Evolutionary conservation across 495 filamentous ascomycete genomes (phyloP).

Genomic region (Penicillium lividum): DNA sequence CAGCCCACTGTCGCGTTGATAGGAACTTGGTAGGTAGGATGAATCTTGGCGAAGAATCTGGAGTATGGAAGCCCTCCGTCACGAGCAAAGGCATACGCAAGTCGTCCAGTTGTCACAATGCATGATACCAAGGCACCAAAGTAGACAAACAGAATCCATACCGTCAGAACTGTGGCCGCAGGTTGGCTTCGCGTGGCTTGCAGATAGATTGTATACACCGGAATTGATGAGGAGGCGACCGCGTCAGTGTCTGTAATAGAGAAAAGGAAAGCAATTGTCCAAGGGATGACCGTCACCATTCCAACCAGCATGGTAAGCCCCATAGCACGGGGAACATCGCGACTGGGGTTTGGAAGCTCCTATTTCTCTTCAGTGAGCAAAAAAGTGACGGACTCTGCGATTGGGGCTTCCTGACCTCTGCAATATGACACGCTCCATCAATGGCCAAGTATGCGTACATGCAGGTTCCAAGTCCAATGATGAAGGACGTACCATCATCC

Average conservation of each 20-base stretch:
- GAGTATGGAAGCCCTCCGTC: slow-evolving; percentile 25
- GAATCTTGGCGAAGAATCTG: slow-evolving; percentile 3
- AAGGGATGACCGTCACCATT: slow-evolving; percentile 25
- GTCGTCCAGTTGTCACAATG: slow-evolving; percentile 19
- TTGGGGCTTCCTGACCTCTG: too few species aligned
- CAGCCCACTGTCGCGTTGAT: slow-evolving; percentile 14
- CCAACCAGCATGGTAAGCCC: slow-evolving; percentile 22
- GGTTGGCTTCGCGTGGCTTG: slow-evolving; percentile 25
- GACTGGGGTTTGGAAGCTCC: too few species aligned
- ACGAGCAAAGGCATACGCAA: slow-evolving; percentile 13
- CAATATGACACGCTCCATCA: slow-evolving; percentile 29
- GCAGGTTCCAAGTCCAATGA: slow-evolving; percentile 24
- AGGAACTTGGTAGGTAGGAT: slow-evolving; percentile 10
- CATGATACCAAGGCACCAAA: slow-evolving; percentile 7
- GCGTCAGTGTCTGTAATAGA: slow-evolving; percentile 28
- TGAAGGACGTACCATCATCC: slow-evolving; percentile 30
- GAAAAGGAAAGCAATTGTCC: slow-evolving; percentile 33
- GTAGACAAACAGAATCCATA: slow-evolving; percentile 21
- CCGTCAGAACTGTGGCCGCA: slow-evolving; percentile 18
- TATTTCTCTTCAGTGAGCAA: too few species aligned
- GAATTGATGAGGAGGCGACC: slow-evolving; percentile 24
- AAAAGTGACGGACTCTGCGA: too few species aligned
- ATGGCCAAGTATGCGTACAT: slow-evolving; percentile 29
- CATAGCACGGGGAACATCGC: too few species aligned
- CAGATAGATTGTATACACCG: slow-evolving; percentile 25